phyloP scores from a whole-genome alignment of 306 rosid genomes.

The Vigna mungo region DNA sequence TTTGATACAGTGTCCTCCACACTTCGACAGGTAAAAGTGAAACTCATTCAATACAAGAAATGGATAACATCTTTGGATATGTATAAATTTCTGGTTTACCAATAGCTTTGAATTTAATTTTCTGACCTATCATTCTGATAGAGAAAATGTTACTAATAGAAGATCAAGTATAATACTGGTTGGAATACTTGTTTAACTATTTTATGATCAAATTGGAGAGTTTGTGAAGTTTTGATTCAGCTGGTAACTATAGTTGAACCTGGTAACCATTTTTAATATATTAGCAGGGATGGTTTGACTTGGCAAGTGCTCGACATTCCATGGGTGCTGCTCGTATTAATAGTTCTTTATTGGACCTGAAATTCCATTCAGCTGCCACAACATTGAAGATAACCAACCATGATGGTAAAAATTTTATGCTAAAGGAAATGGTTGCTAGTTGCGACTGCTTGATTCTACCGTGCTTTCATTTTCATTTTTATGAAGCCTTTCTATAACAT shows the following conservation, averaged over 20 bases:
- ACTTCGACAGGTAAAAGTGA: conserved; percentile 69
- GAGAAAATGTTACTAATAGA: neutral
- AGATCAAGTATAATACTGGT: too few relatives aligned
- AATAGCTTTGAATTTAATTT: neutral
- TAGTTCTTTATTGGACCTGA: conserved; percentile 74
- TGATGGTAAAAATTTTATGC: conserved; percentile 51
- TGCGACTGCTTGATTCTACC: conserved; percentile 25
- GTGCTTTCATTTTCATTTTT: conserved; percentile 34
- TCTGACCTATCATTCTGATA: neutral
- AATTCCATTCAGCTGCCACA: conserved; percentile 73
- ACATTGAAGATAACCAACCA: conserved; percentile 55
- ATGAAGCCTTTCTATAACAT: neutral
- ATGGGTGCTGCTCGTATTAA: conserved; percentile 88
- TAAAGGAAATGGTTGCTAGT: conserved; percentile 5
- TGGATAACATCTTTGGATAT: neutral
- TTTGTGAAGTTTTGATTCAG: neutral
- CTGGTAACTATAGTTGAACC: conserved; percentile 9
- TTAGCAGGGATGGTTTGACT: conserved; percentile 87
- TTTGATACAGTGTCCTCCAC: conserved; percentile 64
- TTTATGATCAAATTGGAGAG: neutral
- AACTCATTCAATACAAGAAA: conserved; percentile 2
- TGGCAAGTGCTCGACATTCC: conserved; percentile 87
- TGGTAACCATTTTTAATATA: neutral
- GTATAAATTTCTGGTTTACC: neutral
- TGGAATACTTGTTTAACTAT: too few relatives aligned